Conservation (phyloP, 2,329 filamentous ascomycete species). For the Chalara sp. region DNA sequence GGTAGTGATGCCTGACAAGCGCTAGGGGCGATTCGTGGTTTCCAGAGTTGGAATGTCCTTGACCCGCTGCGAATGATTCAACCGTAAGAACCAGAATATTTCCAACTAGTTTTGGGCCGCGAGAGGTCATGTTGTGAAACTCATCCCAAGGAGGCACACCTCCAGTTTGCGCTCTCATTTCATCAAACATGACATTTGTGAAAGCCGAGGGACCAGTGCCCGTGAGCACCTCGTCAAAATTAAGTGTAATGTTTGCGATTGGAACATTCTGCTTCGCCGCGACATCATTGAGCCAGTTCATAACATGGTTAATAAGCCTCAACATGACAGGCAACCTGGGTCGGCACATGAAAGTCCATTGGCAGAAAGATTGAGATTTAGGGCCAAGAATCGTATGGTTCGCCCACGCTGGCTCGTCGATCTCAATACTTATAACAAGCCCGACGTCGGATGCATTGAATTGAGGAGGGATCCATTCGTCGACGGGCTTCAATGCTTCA, state of each 20-base stretch:
- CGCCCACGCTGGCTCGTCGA: constrained; percentile 60
- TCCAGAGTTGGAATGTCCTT: constrained; percentile 66
- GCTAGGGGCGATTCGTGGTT: constrained; percentile 61
- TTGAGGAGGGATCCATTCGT: constrained; percentile 55
- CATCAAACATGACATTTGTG: constrained; percentile 54
- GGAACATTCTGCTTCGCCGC: constrained; percentile 50
- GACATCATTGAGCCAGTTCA: constrained; percentile 56
- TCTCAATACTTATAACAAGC: constrained; percentile 64
- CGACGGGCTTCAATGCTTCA: constrained; percentile 44
- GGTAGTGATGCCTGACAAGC: constrained; percentile 68
- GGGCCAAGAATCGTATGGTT: constrained; percentile 59
- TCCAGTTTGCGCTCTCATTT: constrained; percentile 49
- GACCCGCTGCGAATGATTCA: constrained; percentile 65
- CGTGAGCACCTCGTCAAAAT: constrained; percentile 67
- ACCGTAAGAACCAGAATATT: constrained; percentile 62
- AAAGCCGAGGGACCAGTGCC: constrained; percentile 69
- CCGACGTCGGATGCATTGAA: constrained; percentile 60
- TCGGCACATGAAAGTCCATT: constrained; percentile 70
- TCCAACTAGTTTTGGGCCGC: constrained; percentile 57
- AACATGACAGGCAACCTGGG: constrained; percentile 63
- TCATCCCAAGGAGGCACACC: constrained; percentile 49
- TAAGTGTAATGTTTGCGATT: constrained; percentile 54
- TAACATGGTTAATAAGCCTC: constrained; percentile 60
- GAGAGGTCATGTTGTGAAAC: constrained; percentile 52
- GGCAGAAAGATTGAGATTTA: constrained; percentile 66